Evolutionary conservation across 805 yeast genomes (phyloP).

Genomic region (Myxozyma geophila): DNA sequence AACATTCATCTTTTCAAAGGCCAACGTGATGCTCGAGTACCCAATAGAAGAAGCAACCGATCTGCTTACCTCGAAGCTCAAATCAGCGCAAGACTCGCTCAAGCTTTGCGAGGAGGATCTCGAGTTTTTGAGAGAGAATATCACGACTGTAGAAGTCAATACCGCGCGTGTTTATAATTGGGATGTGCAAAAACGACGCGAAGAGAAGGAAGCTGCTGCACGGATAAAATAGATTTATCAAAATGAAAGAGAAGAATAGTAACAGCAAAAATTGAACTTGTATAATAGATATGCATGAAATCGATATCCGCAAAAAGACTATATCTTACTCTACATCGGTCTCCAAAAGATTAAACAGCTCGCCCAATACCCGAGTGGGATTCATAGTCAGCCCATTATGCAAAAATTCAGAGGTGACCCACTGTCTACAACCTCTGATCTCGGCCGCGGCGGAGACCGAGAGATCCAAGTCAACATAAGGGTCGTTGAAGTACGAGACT

Average conservation of each 20-base stretch:
- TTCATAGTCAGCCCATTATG: constrained; percentile 51
- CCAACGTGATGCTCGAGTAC: constrained; percentile 95
- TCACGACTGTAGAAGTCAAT: constrained; percentile 97
- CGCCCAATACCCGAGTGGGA: constrained; percentile 48
- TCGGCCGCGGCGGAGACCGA: constrained; percentile 46
- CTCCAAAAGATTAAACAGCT: constrained; percentile 47
- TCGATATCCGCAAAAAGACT: neutral
- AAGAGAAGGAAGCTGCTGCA: constrained; percentile 26
- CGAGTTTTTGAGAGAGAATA: constrained; percentile 82
- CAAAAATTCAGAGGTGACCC: constrained; percentile 52
- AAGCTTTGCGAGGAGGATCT: constrained; percentile 76
- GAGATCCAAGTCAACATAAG: constrained; percentile 52
- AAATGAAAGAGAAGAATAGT: neutral
- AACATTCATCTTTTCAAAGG: constrained; percentile 45
- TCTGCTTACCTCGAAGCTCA: constrained; percentile 64
- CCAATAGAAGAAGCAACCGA: constrained; percentile 85
- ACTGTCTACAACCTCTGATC: constrained; percentile 48
- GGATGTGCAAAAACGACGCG: constrained; percentile 46
- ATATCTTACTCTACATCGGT: constrained; percentile 46
- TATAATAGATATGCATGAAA: neutral
- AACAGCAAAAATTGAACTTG: too few relatives aligned
- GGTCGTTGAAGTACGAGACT: constrained; percentile 39
- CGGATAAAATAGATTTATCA: neutral
- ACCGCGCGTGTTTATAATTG: constrained; percentile 68
- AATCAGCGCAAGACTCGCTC: constrained; percentile 63